Conservation (phyloP, 1,284 basidiomycete genomes). For the Mycena citricolor region DNA sequence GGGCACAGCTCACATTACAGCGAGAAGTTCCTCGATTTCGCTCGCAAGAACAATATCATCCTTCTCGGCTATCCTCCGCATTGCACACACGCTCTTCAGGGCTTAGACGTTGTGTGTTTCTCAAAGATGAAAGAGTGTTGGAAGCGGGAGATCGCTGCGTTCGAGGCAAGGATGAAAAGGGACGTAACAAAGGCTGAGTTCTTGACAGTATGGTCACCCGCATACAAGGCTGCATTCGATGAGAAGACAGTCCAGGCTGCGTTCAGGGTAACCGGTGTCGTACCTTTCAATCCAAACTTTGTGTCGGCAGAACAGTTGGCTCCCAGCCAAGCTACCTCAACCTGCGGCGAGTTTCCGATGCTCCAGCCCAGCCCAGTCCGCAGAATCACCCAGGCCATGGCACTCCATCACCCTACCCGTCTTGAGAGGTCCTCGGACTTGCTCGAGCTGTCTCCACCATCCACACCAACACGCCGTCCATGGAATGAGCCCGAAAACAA, state of each 20-base stretch:
- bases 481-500: too few species aligned
- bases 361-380: constrained; percentile 23
- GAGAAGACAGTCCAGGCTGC: constrained; percentile 22
- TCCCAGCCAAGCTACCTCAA: constrained; percentile 22
- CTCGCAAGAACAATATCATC: constrained; percentile 26
- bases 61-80: constrained; percentile 41
- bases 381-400: constrained; percentile 15
- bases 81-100: constrained; percentile 39
- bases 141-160: constrained; percentile 23
- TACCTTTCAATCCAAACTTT: constrained; percentile 18
- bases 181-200: constrained; percentile 26
- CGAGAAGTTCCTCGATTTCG: constrained; percentile 26
- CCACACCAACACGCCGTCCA: too few species aligned
- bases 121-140: constrained; percentile 25
- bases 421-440: too few species aligned
- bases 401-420: constrained; percentile 11
- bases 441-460: constrained; percentile 6
- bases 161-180: constrained; percentile 19
- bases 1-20: constrained; percentile 33
- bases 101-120: constrained; percentile 42
- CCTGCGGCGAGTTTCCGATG: constrained; percentile 10
- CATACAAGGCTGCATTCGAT: constrained; percentile 22
- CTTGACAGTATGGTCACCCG: constrained; percentile 22
- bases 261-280: constrained; percentile 7
- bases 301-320: constrained; percentile 21